phyloP scores from a whole-genome alignment of 2,329 filamentous ascomycete species.

The Xylariaceae sp. region DNA sequence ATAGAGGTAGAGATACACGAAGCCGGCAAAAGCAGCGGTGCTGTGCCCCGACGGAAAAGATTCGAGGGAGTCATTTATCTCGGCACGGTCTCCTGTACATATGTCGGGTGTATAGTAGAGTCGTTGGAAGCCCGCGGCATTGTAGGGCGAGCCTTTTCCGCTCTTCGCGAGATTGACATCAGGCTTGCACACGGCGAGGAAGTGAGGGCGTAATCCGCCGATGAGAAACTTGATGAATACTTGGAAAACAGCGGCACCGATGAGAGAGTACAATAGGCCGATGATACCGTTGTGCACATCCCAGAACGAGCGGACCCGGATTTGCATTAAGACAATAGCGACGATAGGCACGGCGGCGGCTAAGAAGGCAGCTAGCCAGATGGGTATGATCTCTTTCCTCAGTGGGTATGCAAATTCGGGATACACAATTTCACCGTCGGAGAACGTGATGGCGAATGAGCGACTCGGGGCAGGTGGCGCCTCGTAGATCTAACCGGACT shows the following conservation, averaged over 20 bases:
- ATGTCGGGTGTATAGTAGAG: slow-evolving; percentile 67
- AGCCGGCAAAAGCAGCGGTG: slow-evolving; percentile 67
- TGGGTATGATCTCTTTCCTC: slow-evolving; percentile 65
- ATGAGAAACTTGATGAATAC: slow-evolving; percentile 73
- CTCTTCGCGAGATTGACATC: slow-evolving; percentile 41
- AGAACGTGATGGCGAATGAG: slow-evolving; percentile 64
- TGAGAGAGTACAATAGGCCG: slow-evolving; percentile 64
- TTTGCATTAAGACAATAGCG: slow-evolving; percentile 60
- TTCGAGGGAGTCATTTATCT: slow-evolving; percentile 65
- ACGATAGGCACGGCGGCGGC: slow-evolving; percentile 60
- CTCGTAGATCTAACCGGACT: slow-evolving; percentile 48
- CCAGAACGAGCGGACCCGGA: slow-evolving; percentile 64
- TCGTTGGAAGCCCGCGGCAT: slow-evolving; percentile 46
- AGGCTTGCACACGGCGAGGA: slow-evolving; percentile 65
- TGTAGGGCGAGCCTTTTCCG: slow-evolving; percentile 38
- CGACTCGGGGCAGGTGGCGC: slow-evolving; percentile 60
- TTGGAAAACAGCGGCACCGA: slow-evolving; percentile 68
- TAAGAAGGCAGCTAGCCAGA: slow-evolving; percentile 63
- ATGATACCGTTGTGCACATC: slow-evolving; percentile 66
- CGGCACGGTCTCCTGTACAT: slow-evolving; percentile 59
- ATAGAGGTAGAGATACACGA: slow-evolving; percentile 66
- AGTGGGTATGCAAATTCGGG: slow-evolving; percentile 67
- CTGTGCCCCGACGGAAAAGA: slow-evolving; percentile 70
- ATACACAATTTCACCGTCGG: slow-evolving; percentile 62
- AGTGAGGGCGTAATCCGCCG: slow-evolving; percentile 66